Evolutionary conservation across 140 eudicot genomes (phyloP), one percentile per base, ranked within the genome.

Genomic region (Anethum foeniculum): DNA sequence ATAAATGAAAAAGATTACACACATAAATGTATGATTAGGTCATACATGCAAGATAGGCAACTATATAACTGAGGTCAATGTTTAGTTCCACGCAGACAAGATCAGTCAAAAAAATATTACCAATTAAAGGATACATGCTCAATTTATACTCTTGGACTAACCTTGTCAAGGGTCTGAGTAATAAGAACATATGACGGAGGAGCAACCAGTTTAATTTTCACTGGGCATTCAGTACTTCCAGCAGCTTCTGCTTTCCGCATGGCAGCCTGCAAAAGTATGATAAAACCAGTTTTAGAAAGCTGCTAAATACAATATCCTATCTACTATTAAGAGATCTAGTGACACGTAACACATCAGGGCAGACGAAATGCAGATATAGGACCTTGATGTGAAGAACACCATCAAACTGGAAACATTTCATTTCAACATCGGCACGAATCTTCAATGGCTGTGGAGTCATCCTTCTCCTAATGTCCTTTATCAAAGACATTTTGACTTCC

Each of bases 211-310:
- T 87, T 88, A 15, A 91, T 91, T 85, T 91, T 89, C 23, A 89
- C 96, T 36, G 96, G 96, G 81, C 96, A 91, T 38, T 91, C 93
- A 52, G 87, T 68, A 75, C 79, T 88, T 38, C 96, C 93, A 82
- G 96, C 93, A 80, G 96, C 96, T 89, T 91, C 96, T 3, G 96
- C 96, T 78, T 91, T 91, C 80, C 90, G 80, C 96, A 88, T 91
- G 38, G 96, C 96, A 62, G 80, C 91, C 96, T 91, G 84, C 19
- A 79, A 38, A 19, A 46, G 43, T 62, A 65, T 5, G 11, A 25
- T 51, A n/a, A 74, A 38, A 80, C 77, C 25, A 79, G 43, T 54
- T 62, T 25, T 27, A 41, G 21, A 54, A 75, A 68, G 79, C 44
- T 79, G 80, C 52, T 39, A 80, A 69, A 76, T 41, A 68, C 2